Evolutionary conservation across 208 protist genomes (phyloP), one percentile per base, ranked within the genome.

Genomic region (Naegleria lovaniensis): DNA sequence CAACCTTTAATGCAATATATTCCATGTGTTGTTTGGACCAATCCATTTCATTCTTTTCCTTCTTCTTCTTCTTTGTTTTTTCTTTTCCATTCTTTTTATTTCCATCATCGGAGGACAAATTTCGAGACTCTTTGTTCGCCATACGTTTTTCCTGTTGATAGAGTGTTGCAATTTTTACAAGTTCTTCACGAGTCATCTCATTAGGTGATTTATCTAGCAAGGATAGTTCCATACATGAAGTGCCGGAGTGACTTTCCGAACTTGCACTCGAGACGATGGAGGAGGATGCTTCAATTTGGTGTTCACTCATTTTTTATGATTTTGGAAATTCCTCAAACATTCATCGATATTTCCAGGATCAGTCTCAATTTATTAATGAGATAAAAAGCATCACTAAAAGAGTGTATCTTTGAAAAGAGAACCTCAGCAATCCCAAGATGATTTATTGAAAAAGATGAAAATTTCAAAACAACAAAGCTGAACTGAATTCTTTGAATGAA

Each of bases 1-100:
- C 87, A 25, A 97, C 52, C 90, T 95, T 93, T 11, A 97, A 85
- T 48, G 95, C 95, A 48, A 97, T 89, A 67, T 95, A 90, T 39
- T 92, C 89, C 15, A 90, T 29, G 9, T 6, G 19, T 19, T 93
- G 59, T 88, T 67, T 93, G 9, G 43, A n/a, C 29, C 92, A 88
- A 36, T 93, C 92, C 40, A 93, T 92, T 67, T n/a, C 29, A 16
- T 83, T 52, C 9, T 75, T 51, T 41, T 92, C 59, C 22, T 91
- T 85, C 36, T 92, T 88, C 29, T n/a, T n/a, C n/a, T 93, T 93
- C n/a, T 93, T 93, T 15, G 83, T 93, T 58, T 79, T 79, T 79
- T 29, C 25, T n/a, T 79, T 36, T 0, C n/a, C n/a, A 36, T 33
- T n/a, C 19, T 19, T 29, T 67, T 67, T 29, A 15, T 15, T 3